Evolutionary conservation across 2,329 filamentous ascomycete species (phyloP).

Genomic region (Dichotomopilus funicola): DNA sequence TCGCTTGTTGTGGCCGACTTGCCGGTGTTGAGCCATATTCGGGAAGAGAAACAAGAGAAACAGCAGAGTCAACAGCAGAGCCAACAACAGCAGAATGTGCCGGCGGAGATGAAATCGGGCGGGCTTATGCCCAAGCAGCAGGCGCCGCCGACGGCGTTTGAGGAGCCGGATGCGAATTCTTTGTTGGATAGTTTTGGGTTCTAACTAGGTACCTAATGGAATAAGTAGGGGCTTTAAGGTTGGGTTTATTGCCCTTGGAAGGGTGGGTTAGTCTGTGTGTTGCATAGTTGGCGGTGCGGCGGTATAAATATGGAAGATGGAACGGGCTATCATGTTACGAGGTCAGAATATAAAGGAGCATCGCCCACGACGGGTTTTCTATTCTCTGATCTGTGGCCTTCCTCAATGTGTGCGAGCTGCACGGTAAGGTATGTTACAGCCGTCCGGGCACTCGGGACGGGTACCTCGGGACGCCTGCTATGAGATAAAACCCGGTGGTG

Average conservation of each 20-base stretch:
- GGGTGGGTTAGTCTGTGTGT: not conserved
- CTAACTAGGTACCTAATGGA: conserved; percentile 32
- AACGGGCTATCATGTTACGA: too few relatives aligned
- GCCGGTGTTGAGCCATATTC: conserved; percentile 33
- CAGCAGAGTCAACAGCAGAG: not conserved
- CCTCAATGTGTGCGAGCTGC: too few relatives aligned
- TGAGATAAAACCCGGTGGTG: too few relatives aligned
- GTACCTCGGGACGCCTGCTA: too few relatives aligned
- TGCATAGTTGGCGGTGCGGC: conserved; percentile 2
- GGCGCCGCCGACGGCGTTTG: conserved; percentile 68
- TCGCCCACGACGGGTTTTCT: too few relatives aligned
- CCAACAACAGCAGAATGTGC: conserved; percentile 21
- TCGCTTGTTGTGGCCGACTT: conserved; percentile 76
- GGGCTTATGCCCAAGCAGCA: conserved; percentile 35
- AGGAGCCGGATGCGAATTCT: conserved; percentile 86
- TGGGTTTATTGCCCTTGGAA: not conserved
- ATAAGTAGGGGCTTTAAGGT: not conserved
- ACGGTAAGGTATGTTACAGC: too few relatives aligned
- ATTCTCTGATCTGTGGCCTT: too few relatives aligned
- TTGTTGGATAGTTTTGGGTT: conserved; percentile 92
- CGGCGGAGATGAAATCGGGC: conserved; percentile 38
- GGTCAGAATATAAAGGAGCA: too few relatives aligned
- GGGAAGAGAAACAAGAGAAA: not conserved
- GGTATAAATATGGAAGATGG: not conserved
- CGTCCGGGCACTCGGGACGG: too few relatives aligned